Conservation (phyloP, 768 basidiomycete species). For the Mycena leptocephala region DNA sequence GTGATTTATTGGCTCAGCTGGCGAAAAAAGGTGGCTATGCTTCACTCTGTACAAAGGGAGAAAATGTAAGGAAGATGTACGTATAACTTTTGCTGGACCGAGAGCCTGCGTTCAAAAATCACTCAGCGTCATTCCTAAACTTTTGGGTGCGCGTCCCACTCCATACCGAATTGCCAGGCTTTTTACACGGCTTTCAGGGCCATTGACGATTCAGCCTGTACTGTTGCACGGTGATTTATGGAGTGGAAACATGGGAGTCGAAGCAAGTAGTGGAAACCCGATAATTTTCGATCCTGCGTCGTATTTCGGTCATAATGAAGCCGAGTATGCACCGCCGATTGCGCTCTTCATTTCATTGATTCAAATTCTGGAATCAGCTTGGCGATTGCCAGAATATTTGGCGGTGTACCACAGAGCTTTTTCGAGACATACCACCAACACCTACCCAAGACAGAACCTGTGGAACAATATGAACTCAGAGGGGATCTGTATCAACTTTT, state of each 20-base stretch:
- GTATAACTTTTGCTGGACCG: constrained; percentile 31
- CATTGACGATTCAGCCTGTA: constrained; percentile 74
- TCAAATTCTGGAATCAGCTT: constrained; percentile 60
- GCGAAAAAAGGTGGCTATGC: constrained; percentile 56
- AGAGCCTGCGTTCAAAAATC: neutral
- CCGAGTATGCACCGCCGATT: constrained; percentile 69
- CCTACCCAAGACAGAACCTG: constrained; percentile 76
- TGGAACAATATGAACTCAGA: constrained; percentile 75
- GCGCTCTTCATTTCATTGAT: neutral
- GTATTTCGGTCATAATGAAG: constrained; percentile 87
- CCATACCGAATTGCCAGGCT: neutral
- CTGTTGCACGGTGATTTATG: constrained; percentile 88
- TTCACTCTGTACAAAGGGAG: constrained; percentile 67
- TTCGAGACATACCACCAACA: constrained; percentile 76
- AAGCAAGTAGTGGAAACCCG: constrained; percentile 68
- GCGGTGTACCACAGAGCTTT: constrained; percentile 78
- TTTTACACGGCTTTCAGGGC: constrained; percentile 46
- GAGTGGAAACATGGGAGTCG: constrained; percentile 84
- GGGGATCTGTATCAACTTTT: constrained; percentile 84
- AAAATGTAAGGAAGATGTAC: constrained; percentile 65
- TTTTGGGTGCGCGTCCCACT: constrained; percentile 60
- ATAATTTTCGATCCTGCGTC: constrained; percentile 87
- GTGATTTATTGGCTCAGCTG: constrained; percentile 68
- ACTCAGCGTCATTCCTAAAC: constrained; percentile 79
- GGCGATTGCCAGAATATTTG: constrained; percentile 86